Percentiles rank a stretch among this genome's conserved stretches.
Evolutionary conservation across 306 rosid species (phyloP).

Genomic region (Albizia julibrissin): DNA sequence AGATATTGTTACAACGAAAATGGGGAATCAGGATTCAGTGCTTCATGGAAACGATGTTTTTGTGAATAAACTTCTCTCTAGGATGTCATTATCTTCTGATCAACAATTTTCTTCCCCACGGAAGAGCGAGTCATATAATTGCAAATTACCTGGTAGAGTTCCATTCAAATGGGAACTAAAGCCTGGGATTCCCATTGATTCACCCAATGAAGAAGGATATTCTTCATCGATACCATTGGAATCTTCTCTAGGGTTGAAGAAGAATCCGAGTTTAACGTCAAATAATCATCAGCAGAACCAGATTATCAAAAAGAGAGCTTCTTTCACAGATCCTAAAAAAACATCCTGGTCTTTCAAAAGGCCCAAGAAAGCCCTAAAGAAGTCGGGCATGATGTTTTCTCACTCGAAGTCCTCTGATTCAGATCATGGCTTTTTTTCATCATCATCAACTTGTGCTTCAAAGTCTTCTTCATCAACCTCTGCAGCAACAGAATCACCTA

Average conservation of each 20-base stretch:
- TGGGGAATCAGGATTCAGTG: conserved; percentile 1
- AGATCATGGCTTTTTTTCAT: neutral
- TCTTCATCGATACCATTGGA: neutral
- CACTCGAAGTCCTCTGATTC: neutral
- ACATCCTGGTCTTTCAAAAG: neutral
- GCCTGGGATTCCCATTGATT: conserved; percentile 27
- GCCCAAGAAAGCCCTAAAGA: neutral
- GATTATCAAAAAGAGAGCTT: neutral
- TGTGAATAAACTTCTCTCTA: conserved; percentile 4
- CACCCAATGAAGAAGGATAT: neutral
- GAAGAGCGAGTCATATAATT: neutral
- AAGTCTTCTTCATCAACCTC: neutral
- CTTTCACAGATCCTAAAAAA: neutral
- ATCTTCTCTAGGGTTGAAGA: neutral
- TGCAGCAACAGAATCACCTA: neutral
- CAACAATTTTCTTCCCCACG: neutral
- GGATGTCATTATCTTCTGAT: neutral
- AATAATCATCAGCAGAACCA: neutral
- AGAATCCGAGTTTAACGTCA: neutral
- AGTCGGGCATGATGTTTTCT: neutral
- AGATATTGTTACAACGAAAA: neutral
- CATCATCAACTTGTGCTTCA: neutral
- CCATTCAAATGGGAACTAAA: conserved; percentile 38
- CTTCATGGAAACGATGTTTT: conserved; percentile 10
- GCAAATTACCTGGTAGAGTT: neutral